A percentile compares a stretch with the other conserved stretches of the same genome.
These are phyloP conservation scores for Suhomyces vadensis DNA, from an alignment of 805 yeast species.

Conservation along the genomic window DNA sequence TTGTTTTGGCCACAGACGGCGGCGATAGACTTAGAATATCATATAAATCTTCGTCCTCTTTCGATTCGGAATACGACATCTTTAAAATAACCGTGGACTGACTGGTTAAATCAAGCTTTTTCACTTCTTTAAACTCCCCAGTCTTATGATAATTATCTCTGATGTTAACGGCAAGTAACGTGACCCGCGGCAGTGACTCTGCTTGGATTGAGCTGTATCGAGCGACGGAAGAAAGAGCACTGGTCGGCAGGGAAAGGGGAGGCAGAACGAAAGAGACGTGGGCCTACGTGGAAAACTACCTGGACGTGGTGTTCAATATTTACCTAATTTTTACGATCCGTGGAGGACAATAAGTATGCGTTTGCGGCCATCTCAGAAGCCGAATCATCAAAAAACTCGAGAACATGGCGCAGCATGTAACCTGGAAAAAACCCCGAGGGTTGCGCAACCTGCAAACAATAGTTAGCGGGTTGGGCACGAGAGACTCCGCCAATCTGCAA, in stretches of 20 bases:
- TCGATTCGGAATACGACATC: background rate
- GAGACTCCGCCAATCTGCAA: background rate
- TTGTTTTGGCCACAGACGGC: background rate
- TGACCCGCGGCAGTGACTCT: too few relatives aligned
- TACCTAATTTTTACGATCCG: background rate
- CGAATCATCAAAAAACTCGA: background rate
- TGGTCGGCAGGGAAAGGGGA: too few relatives aligned
- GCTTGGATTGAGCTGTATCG: constrained; percentile 1
- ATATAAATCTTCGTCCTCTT: constrained; percentile 30
- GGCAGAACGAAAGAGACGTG: too few relatives aligned
- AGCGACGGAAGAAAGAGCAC: too few relatives aligned
- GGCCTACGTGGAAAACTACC: too few relatives aligned
- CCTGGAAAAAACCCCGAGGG: background rate
- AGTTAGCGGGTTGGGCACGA: too few relatives aligned
- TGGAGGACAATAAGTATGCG: background rate
- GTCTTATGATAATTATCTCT: background rate
- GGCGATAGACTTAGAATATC: constrained; percentile 35
- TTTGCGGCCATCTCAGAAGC: constrained; percentile 1
- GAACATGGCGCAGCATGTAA: constrained; percentile 5
- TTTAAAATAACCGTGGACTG: too few relatives aligned
- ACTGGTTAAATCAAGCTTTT: background rate
- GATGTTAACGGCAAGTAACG: background rate
- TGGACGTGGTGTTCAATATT: too few relatives aligned
- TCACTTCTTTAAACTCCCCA: background rate
- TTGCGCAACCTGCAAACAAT: background rate